A percentile compares a stretch with the other conserved stretches of the same genome.
Evolutionary conservation across 805 yeast species (phyloP).

Genomic region (Komagataella mondaviorum): DNA sequence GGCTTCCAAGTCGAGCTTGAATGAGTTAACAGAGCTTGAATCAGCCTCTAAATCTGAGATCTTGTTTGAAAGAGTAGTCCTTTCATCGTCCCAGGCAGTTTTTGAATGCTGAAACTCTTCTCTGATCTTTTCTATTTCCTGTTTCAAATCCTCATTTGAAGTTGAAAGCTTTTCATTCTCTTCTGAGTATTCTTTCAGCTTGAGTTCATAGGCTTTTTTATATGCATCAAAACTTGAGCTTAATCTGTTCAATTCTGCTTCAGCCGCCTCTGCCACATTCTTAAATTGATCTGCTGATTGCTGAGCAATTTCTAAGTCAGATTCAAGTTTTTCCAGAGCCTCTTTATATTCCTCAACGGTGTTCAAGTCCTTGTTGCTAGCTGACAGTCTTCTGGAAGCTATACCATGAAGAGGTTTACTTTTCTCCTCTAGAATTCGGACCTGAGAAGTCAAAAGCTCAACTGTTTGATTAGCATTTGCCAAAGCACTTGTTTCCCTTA

Average conservation of each 20-base stretch:
- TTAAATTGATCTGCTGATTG: slow-evolving; percentile 49
- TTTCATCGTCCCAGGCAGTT: slow-evolving; percentile 15
- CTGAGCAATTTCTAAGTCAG: slow-evolving; percentile 40
- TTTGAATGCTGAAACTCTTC: slow-evolving; percentile 22
- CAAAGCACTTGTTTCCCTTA: slow-evolving; percentile 23
- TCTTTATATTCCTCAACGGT: slow-evolving; percentile 9
- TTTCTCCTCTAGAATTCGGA: not conserved
- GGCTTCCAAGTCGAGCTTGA: slow-evolving; percentile 6
- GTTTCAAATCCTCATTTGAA: slow-evolving; percentile 7
- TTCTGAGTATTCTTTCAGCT: slow-evolving; percentile 3
- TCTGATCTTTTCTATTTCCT: slow-evolving; percentile 9
- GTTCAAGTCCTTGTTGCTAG: slow-evolving; percentile 1
- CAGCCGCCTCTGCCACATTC: slow-evolving; percentile 51
- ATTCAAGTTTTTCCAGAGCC: slow-evolving; percentile 12
- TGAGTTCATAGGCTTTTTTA: slow-evolving; percentile 15
- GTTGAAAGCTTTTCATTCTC: slow-evolving; percentile 2
- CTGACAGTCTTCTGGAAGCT: not conserved
- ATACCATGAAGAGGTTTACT: not conserved
- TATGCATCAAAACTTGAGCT: slow-evolving; percentile 38
- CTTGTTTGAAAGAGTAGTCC: slow-evolving; percentile 11
- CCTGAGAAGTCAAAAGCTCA: not conserved
- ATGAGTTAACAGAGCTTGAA: slow-evolving; percentile 1
- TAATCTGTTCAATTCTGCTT: slow-evolving; percentile 44
- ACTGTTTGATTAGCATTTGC: slow-evolving; percentile 13
- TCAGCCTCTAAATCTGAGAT: slow-evolving; percentile 12